Conservation (phyloP, 768 basidiomycete genomes). For the Trametes elegans region DNA sequence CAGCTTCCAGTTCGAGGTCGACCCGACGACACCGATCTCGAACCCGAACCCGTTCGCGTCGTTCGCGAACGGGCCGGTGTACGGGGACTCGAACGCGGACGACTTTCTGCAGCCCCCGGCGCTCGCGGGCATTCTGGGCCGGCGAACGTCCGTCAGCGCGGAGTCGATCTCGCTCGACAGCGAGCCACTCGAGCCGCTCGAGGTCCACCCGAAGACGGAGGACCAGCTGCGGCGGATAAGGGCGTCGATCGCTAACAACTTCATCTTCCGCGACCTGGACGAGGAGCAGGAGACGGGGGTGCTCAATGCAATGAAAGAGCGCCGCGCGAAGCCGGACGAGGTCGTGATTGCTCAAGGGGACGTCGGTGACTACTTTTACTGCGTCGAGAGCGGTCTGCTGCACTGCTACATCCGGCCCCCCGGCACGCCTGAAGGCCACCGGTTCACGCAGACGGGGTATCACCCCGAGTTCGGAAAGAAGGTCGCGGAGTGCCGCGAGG, state of each 20-base stretch:
- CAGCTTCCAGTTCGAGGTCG: constrained; percentile 57
- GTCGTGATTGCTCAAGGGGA: constrained; percentile 98
- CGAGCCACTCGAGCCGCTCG: constrained; percentile 61
- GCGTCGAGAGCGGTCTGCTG: constrained; percentile 86
- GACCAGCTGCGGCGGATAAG: constrained; percentile 89
- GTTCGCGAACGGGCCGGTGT: constrained; percentile 31
- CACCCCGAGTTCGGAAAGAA: constrained; percentile 75
- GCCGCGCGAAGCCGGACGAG: constrained; percentile 63
- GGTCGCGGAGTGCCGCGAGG: constrained; percentile 82
- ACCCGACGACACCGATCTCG: constrained; percentile 58
- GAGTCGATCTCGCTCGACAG: constrained; percentile 90
- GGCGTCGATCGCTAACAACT: constrained; percentile 81
- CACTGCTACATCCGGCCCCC: constrained; percentile 71
- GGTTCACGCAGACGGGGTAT: constrained; percentile 60
- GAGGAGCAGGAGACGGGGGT: constrained; percentile 95
- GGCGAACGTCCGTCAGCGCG: constrained; percentile 92
- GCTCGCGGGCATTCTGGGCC: constrained; percentile 79
- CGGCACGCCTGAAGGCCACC: constrained; percentile 45
- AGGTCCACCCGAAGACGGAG: constrained; percentile 72
- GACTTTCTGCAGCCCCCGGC: constrained; percentile 74
- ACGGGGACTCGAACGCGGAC: constrained; percentile 38
- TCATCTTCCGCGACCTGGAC: constrained; percentile 94
- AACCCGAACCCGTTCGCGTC: constrained; percentile 39
- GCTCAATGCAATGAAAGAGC: constrained; percentile 93
- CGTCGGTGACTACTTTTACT: constrained; percentile 96